Evolutionary conservation across 164 flowering plant genomes (phyloP), one percentile per base, ranked within the genome.

Genomic region (Paratinospora sagittata): DNA sequence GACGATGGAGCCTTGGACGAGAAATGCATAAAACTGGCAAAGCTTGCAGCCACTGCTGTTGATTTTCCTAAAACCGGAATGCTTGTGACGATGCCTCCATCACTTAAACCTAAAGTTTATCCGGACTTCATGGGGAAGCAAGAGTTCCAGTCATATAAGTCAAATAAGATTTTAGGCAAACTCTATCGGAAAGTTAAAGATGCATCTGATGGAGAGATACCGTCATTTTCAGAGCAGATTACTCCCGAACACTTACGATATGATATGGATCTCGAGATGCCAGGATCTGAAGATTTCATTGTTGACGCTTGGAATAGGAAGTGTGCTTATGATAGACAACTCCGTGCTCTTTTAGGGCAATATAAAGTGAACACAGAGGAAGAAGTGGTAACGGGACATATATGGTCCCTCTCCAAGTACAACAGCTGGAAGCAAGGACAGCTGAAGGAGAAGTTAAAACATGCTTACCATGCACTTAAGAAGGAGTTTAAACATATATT

Each of bases 91-190:
- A 83, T 96, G 97, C 99, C 98, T 1, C 26, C 62, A 6, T 57
- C 74, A 3, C 84, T 93, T 9, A 93, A 83, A 78, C 97, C 98
- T 1, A 90, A 91, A 68, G 8, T 81, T 67, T 96, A 96, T 63
- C 98, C 98, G 5, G 98, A 96, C 71, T 96, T 91, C 74, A 90
- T 96, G 99, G 97, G 89, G 0, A 96, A 96, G 75, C 88, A 82
- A 13, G 89, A 86, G 0, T 76, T 67, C 45, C 91, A 80, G 58
- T 71, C 97, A 13, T 96, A 96, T 80, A 82, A 77, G 43, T 95
- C 98, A 1, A 69, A 73, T 0, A 91, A 90, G 73, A 85, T 96
- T 60, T 69, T 93, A 71, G 99, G 99, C 12, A 84, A 74, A 72
- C 81, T 96, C 2, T 93, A 89, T 69, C 90, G 92, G 33, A 79